These are phyloP conservation scores for Tolypocladium ophioglossoides DNA, from an alignment of 2,329 filamentous ascomycete genomes.

Conservation along the genomic window DNA sequence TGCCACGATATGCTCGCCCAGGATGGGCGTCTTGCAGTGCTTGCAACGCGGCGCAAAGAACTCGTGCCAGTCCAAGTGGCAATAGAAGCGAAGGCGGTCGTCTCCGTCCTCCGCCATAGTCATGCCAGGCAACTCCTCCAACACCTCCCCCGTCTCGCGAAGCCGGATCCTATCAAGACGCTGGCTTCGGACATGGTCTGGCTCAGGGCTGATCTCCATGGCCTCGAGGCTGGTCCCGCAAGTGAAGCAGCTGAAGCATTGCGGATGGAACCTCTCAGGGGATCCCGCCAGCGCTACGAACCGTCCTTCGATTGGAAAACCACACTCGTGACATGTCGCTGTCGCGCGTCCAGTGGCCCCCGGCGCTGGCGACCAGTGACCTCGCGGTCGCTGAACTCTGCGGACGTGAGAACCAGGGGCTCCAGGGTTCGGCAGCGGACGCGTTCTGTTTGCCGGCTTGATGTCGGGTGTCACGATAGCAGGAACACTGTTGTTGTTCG, in stretches of 20 bases:
- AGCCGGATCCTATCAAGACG: slow-evolving; percentile 64
- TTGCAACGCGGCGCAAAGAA: slow-evolving; percentile 86
- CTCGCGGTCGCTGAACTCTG: slow-evolving; percentile 29
- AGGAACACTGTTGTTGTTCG: slow-evolving; percentile 27
- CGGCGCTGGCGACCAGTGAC: slow-evolving; percentile 51
- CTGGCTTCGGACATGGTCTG: slow-evolving; percentile 56
- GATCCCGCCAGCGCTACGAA: slow-evolving; percentile 75
- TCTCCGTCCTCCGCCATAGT: slow-evolving; percentile 64
- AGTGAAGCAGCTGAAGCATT: slow-evolving; percentile 83
- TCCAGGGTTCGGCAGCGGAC: slow-evolving; percentile 35
- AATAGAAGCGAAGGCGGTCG: slow-evolving; percentile 74
- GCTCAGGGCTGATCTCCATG: slow-evolving; percentile 93
- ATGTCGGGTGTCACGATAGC: slow-evolving; percentile 37
- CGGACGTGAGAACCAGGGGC: slow-evolving; percentile 20
- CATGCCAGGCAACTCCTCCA: slow-evolving; percentile 52
- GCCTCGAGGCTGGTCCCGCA: slow-evolving; percentile 86
- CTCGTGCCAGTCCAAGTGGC: slow-evolving; percentile 98
- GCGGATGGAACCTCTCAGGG: slow-evolving; percentile 72
- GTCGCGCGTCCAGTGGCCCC: slow-evolving; percentile 40
- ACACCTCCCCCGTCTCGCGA: slow-evolving; percentile 44
- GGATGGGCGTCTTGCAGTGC: slow-evolving; percentile 91
- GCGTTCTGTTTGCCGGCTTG: slow-evolving; percentile 11
- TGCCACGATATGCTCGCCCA: slow-evolving; percentile 88
- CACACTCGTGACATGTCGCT: slow-evolving; percentile 75
- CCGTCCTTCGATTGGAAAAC: slow-evolving; percentile 75